A percentile compares a stretch with the other conserved stretches of the same genome.
Evolutionary conservation across 2,329 filamentous ascomycete species (phyloP).

Genomic region (Verticillium longisporum): DNA sequence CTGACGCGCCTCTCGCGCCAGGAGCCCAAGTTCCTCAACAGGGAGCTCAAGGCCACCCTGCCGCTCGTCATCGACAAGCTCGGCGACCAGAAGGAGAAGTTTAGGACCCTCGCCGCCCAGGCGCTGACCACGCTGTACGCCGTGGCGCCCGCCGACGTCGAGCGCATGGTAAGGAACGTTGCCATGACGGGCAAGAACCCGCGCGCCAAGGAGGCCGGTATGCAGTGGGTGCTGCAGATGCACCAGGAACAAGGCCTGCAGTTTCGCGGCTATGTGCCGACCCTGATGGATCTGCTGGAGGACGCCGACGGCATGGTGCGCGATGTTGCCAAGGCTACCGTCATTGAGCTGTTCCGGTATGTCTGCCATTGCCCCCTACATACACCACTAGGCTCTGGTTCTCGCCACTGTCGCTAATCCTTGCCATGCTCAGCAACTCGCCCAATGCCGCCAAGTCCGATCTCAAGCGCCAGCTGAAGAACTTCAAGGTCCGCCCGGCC

Average conservation of each 20-base stretch:
- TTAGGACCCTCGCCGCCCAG: conserved; percentile 66
- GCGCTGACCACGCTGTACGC: conserved; percentile 72
- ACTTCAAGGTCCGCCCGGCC: conserved; percentile 77
- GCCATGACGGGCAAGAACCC: conserved; percentile 76
- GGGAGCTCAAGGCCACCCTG: conserved; percentile 65
- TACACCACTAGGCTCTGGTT: too few species aligned
- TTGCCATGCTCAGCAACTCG: conserved; percentile 45
- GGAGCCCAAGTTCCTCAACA: conserved; percentile 65
- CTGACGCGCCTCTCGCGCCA: conserved; percentile 81
- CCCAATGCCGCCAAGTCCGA: conserved; percentile 81
- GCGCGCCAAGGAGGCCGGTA: conserved; percentile 74
- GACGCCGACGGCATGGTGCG: conserved; percentile 85
- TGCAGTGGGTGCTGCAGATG: conserved; percentile 84
- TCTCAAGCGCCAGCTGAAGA: conserved; percentile 77
- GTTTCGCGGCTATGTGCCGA: conserved; percentile 77
- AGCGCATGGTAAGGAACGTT: conserved; percentile 69
- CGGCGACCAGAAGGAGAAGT: conserved; percentile 82
- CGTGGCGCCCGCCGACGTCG: conserved; percentile 64
- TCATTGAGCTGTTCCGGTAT: conserved; percentile 81
- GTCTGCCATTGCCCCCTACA: conserved; percentile 11
- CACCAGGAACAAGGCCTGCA: conserved; percentile 71
- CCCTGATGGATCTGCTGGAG: conserved; percentile 79
- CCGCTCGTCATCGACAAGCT: conserved; percentile 76
- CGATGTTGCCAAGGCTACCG: conserved; percentile 73
- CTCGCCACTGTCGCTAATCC: not conserved